Evolutionary conservation across 75 land plant genomes (phyloP).

Genomic region (Sequoiadendron giganteum): DNA sequence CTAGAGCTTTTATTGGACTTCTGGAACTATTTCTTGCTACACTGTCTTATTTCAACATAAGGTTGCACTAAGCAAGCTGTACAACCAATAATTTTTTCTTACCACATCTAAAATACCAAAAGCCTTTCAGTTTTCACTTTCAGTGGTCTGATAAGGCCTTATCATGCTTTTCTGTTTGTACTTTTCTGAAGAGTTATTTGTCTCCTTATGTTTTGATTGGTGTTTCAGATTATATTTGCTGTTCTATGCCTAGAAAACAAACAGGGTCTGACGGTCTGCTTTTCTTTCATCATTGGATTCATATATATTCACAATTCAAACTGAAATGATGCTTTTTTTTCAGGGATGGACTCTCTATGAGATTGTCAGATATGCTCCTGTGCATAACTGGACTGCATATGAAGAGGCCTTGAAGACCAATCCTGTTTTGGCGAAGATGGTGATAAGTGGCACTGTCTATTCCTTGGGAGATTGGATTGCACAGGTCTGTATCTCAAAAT

Average conservation of each 20-base stretch:
- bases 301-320: not conserved
- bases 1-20: not conserved
- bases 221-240: not conserved
- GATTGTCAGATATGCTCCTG: conserved; percentile 87
- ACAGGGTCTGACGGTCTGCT: not conserved
- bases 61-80: not conserved
- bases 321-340: not conserved
- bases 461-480: conserved; percentile 98
- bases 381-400: conserved; percentile 91
- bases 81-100: not conserved
- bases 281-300: conserved; percentile 4
- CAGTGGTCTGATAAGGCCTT: not conserved
- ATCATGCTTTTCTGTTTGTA: not conserved
- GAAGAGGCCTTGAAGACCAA: conserved; percentile 84
- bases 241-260: not conserved
- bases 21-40: not conserved
- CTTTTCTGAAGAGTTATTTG: not conserved
- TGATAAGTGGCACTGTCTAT: conserved; percentile 88
- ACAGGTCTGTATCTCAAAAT: conserved; percentile 40
- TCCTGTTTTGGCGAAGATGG: conserved; percentile 91
- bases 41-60: not conserved
- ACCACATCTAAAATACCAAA: not conserved
- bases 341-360: conserved; percentile 92
- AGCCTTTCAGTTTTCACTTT: not conserved
- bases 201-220: not conserved